phyloP scores from a whole-genome alignment of 2,329 filamentous ascomycete species.

The Penicillium capsulatum region DNA sequence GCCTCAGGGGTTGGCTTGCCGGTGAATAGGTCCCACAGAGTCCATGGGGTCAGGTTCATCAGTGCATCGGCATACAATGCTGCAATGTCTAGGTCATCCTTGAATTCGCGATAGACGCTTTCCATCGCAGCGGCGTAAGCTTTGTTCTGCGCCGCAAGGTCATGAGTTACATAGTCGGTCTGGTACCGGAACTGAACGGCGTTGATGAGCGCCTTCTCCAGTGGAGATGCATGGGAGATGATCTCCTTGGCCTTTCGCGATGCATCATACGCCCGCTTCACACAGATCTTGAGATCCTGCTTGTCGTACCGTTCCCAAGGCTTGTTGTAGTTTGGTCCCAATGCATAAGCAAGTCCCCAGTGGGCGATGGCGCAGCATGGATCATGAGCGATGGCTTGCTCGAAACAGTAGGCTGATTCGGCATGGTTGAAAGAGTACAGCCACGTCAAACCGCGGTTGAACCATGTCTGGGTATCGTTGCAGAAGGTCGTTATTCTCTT shows the following conservation, averaged over 20 bases:
- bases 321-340: conserved; percentile 53
- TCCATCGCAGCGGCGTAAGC: conserved; percentile 60
- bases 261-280: conserved; percentile 48
- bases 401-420: conserved; percentile 56
- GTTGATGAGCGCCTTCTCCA: conserved; percentile 59
- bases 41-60: conserved; percentile 63
- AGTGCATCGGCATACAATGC: conserved; percentile 60
- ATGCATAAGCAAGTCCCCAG: conserved; percentile 49
- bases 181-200: conserved; percentile 61
- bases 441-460: conserved; percentile 69
- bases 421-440: conserved; percentile 73
- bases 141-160: conserved; percentile 52
- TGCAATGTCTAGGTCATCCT: conserved; percentile 57
- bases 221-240: conserved; percentile 36
- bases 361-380: conserved; percentile 44
- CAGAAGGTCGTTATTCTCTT: conserved; percentile 54
- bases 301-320: conserved; percentile 49
- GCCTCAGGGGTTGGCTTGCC: conserved; percentile 53
- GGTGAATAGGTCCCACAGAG: conserved; percentile 57
- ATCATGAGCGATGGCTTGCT: conserved; percentile 42
- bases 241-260: conserved; percentile 42
- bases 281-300: conserved; percentile 37
- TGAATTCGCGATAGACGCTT: conserved; percentile 49
- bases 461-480: conserved; percentile 60
- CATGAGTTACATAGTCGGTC: conserved; percentile 42